Conservation (phyloP, 169 alveolate species). For the Plasmodium yoelii region DNA sequence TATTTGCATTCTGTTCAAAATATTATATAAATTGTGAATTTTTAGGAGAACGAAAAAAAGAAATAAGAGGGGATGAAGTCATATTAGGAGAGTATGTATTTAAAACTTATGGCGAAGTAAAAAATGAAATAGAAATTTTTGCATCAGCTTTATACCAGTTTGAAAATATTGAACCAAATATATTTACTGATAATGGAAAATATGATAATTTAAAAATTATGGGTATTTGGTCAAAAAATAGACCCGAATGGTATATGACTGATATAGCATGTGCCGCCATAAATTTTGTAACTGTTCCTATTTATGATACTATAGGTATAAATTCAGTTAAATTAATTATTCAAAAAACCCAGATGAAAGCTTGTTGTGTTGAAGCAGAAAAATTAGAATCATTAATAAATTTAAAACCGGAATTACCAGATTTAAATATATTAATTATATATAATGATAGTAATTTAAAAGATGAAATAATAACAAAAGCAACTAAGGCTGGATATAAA, state of each 20-base stretch:
- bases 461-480: slow-evolving; percentile 35
- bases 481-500: slow-evolving; percentile 51
- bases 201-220: slow-evolving; percentile 67
- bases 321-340: slow-evolving; percentile 66
- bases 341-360: slow-evolving; percentile 73
- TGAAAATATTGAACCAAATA: slow-evolving; percentile 40
- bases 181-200: slow-evolving; percentile 48
- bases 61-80: slow-evolving; percentile 32
- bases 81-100: slow-evolving; percentile 57
- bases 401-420: slow-evolving; percentile 39
- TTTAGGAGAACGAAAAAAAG: slow-evolving; percentile 76
- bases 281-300: slow-evolving; percentile 83
- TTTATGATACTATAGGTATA: slow-evolving; percentile 85
- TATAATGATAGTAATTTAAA: slow-evolving; percentile 76
- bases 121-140: slow-evolving; percentile 58
- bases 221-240: slow-evolving; percentile 86
- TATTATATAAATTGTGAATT: slow-evolving; percentile 31
- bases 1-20: slow-evolving; percentile 26
- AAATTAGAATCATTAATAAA: slow-evolving; percentile 74
- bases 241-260: slow-evolving; percentile 84
- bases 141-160: slow-evolving; percentile 72
- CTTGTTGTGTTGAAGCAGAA: slow-evolving; percentile 82
- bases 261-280: slow-evolving; percentile 84
- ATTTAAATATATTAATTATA: slow-evolving; percentile 74
- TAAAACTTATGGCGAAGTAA: slow-evolving; percentile 68